Evolutionary conservation across 2,329 filamentous ascomycete species (phyloP), one percentile per base, ranked within the genome.

Genomic region (Alternaria brassicicola): DNA sequence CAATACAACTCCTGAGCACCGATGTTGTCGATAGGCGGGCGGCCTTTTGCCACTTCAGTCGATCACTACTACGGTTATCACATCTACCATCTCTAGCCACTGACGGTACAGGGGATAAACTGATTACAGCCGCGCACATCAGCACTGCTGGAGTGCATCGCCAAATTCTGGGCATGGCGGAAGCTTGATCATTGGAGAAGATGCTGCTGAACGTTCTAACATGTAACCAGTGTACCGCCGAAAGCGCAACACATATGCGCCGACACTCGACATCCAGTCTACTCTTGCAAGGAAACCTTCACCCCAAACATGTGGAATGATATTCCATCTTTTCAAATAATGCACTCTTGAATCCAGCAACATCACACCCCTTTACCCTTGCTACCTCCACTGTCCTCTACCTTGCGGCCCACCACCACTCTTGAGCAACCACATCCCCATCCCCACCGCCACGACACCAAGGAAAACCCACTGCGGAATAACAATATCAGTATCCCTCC

Each of bases 401-500:
- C 35, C n/a, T 19, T n/a, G n/a, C 25, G 23, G 46, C 35, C 53
- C 53, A 6, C 47, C 53, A 21, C 30, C 45, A 31, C 46, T 52
- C 15, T 25, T 56, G 2, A 52, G 13, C 10, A 56, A 3, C 10
- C 23, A 17, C 17, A 39, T 15, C 15, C 53, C 53, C 9, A 56
- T 21, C 0, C 41, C 47, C 3, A 35, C 31, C 12, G 47, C 47
- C 17, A 30, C 3, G 0, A n/a, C 25, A 15, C 54, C 39, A 8
- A 46, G 31, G 3, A 56, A 23, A 6, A 46, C 26, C 54, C 54
- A 56, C 25, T 56, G 39, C 12, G 39, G 54, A 38, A 56, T 15
- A 56, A 30, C 25, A 4, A 56, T 8, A 28, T 45, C 31, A 3
- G 6, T 43, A 4, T 46, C 17, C 4, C 21, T 35, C 28, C 12